Evolutionary conservation across 495 filamentous ascomycete genomes (phyloP).

Genomic region (Hypoxylon subgilvum): DNA sequence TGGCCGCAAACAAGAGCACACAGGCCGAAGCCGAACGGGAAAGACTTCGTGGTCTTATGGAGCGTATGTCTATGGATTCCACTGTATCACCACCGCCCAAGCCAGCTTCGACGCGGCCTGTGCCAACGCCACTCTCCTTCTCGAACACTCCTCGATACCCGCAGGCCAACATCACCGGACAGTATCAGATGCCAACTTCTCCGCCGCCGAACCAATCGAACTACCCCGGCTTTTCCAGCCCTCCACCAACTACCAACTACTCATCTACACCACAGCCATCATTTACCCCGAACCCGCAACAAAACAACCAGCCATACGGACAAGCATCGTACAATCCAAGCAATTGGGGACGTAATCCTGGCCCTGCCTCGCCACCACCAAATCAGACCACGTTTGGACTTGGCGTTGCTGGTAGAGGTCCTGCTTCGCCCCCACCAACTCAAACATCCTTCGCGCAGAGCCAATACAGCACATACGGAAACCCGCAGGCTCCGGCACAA

Average conservation of each 20-base stretch:
- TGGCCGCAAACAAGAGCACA: constrained; percentile 67
- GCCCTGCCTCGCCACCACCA: constrained; percentile 55
- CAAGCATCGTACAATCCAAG: constrained; percentile 56
- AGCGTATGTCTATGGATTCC: constrained; percentile 84
- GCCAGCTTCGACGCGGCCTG: constrained; percentile 55
- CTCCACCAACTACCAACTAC: constrained; percentile 37
- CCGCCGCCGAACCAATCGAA: constrained; percentile 56
- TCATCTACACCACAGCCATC: constrained; percentile 33
- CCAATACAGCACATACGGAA: constrained; percentile 54
- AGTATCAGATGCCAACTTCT: constrained; percentile 59
- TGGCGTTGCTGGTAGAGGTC: constrained; percentile 47
- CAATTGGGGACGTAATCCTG: constrained; percentile 55
- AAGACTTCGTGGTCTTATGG: constrained; percentile 87
- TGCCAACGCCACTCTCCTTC: constrained; percentile 53
- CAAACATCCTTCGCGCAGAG: constrained; percentile 53
- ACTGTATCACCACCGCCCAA: constrained; percentile 53
- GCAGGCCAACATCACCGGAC: constrained; percentile 52
- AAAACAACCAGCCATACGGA: constrained; percentile 45
- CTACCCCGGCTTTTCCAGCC: constrained; percentile 41
- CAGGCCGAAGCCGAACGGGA: constrained; percentile 87
- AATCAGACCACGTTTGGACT: constrained; percentile 55
- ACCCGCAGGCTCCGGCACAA: constrained; percentile 49
- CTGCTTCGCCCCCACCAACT: constrained; percentile 61
- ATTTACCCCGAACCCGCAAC: constrained; percentile 34
- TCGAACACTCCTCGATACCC: constrained; percentile 51